Base-by-base conservation (phyloP, 208 protist genomes). In the Tritrichomonas foetus region DNA sequence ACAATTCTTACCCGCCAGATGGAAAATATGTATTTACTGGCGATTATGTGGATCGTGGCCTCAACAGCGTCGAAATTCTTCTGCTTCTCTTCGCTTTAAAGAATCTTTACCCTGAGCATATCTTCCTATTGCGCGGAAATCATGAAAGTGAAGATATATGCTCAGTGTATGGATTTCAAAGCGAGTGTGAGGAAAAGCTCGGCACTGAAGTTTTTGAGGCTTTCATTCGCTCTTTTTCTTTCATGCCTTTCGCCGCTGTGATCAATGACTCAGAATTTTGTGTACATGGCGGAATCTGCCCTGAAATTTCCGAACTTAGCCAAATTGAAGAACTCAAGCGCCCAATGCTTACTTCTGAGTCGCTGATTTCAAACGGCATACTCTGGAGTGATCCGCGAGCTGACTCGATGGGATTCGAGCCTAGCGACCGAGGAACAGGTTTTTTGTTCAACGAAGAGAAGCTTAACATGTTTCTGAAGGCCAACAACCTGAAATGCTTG, bases 1-100 rank as follows among this genome's bases (percentile, higher is more conserved):
- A 53, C 5, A 39, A 9, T 3, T 3, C 11, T 33, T 61, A 57
- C 57, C 41, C 41, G 33, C 78, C 78, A 33, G 47, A 53, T 33
- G 3, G 9, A n/a, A 89, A 89, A 57, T 89, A 39, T 89, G 8
- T 89, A 2, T 89, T 89, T 50, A 27, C 44, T 16, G 95, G 95
- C 27, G 95, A 95, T 82, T 95, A 95, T 82, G 94, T 95, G 0
- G 95, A 95, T 64, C 66, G 95, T 33, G 95, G 95, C 33, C 22
- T 44, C 14, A 94, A 92, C 50, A 92, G 82, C 3, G 22, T 78
- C 30, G 95, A 95, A 82, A 72, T 94, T 53, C 27, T 95, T 22
- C 27, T 93, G 3, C 41, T 94, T 27, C 69, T 95, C 1, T 49
- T 94, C 64, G 30, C 55, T 47, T 61, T 95, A 50, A 94, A 94